A percentile compares a stretch with the other conserved stretches of the same genome.
Conservation (phyloP, 1,284 basidiomycete species). For the Puccinia novopanici region DNA sequence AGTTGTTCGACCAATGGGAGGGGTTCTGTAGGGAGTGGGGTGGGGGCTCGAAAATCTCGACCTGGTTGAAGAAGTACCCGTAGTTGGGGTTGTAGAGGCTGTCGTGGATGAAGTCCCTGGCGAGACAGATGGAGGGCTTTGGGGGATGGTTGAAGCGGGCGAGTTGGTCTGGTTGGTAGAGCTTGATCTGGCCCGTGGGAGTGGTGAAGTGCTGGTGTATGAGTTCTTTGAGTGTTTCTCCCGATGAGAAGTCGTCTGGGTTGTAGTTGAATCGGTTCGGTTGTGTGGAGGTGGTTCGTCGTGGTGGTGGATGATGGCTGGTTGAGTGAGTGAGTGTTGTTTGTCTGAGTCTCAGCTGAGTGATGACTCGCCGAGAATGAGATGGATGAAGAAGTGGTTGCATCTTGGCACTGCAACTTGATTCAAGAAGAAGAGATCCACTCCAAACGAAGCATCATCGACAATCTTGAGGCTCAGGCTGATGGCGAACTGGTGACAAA, state of each 20-base stretch:
- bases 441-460: too few relatives aligned
- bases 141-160: slow-evolving; percentile 61
- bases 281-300: background rate
- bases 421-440: too few relatives aligned
- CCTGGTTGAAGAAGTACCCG: slow-evolving; percentile 92
- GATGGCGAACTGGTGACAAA: too few relatives aligned
- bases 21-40: slow-evolving; percentile 58
- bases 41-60: slow-evolving; percentile 60
- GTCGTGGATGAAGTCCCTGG: slow-evolving; percentile 95
- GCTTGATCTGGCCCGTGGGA: background rate
- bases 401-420: too few relatives aligned
- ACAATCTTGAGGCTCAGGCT: too few relatives aligned
- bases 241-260: slow-evolving; percentile 52
- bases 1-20: slow-evolving; percentile 51
- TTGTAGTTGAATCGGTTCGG: slow-evolving; percentile 52
- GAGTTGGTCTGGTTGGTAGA: background rate
- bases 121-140: slow-evolving; percentile 83
- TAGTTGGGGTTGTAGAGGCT: slow-evolving; percentile 95
- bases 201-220: slow-evolving; percentile 66
- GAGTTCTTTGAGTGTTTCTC: slow-evolving; percentile 28
- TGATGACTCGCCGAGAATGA: too few relatives aligned
- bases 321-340: background rate
- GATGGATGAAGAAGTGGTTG: too few relatives aligned
- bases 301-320: too few relatives aligned
- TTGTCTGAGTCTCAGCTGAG: too few relatives aligned